Conservation (phyloP, 495 filamentous ascomycete genomes). For the Tuber brumale region DNA sequence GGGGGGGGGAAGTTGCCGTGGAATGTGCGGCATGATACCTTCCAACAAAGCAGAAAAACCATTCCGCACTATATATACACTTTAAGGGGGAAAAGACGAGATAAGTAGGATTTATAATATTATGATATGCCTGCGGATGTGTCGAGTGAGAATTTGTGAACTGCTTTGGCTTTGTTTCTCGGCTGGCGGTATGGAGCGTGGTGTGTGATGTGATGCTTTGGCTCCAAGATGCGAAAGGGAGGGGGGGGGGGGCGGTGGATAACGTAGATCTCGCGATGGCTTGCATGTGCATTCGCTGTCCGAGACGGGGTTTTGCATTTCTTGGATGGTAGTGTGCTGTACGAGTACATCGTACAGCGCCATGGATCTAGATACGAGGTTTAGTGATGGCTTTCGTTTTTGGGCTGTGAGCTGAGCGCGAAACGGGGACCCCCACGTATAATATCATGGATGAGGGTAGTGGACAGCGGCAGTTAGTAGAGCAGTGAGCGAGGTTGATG, state of each 20-base stretch:
- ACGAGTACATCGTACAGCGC: not conserved
- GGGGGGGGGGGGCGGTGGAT: not conserved
- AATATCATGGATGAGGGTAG: not conserved
- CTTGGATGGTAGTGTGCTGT: not conserved
- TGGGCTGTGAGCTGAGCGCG: not conserved
- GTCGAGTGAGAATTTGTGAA: not conserved
- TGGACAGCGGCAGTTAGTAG: not conserved
- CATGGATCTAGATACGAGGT: not conserved
- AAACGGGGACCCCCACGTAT: not conserved
- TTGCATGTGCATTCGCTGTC: not conserved
- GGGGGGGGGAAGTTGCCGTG: no score
- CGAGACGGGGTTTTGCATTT: not conserved
- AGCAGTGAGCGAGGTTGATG: not conserved
- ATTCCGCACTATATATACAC: no score
- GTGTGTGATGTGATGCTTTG: not conserved
- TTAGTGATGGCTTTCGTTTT: not conserved
- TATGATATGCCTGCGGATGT: not conserved
- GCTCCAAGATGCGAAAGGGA: not conserved
- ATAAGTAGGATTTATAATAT: no score
- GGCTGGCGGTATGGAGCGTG: not conserved
- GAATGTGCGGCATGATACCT: no score
- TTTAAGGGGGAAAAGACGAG: no score
- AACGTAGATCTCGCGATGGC: not conserved
- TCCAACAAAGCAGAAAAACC: no score
- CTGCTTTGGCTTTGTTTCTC: not conserved